Conservation (phyloP, 441 rosid genomes). For the Mallotus repandus region DNA sequence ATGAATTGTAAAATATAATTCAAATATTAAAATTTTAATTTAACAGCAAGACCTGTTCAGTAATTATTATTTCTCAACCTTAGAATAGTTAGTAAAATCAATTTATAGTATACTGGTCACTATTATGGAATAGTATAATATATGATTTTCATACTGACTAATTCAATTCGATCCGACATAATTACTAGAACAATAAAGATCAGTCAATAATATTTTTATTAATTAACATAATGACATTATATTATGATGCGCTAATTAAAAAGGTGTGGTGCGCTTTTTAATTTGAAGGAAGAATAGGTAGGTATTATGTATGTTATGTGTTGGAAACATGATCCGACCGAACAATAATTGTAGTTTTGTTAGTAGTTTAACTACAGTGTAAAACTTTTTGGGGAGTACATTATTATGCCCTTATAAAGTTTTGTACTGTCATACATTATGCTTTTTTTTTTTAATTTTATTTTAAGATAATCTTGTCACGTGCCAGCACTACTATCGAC, state of each 20-base stretch:
- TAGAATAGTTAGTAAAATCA: no score
- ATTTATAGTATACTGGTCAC: no score
- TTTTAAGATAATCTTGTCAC: slow-evolving; percentile 9
- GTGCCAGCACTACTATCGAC: slow-evolving; percentile 1
- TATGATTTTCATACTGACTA: no score
- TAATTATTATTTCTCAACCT: no score
- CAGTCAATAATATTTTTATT: no score
- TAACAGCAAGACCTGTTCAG: no score
- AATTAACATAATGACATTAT: no score
- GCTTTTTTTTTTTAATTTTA: background rate
- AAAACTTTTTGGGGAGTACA: slow-evolving; percentile 11
- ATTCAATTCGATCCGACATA: no score
- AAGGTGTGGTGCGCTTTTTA: background rate
- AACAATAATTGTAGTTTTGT: slow-evolving; percentile 8
- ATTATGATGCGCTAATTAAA: background rate
- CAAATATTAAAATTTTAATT: no score
- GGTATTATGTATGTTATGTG: background rate
- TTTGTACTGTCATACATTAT: slow-evolving; percentile 21
- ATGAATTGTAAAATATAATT: no score
- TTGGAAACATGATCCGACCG: slow-evolving; percentile 12
- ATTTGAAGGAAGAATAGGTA: background rate
- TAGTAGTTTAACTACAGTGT: slow-evolving; percentile 13
- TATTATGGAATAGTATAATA: no score
- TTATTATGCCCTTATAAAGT: slow-evolving; percentile 24
- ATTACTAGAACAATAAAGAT: no score